These are phyloP conservation scores for Iodosphaeria phyllophila DNA, from an alignment of 2,329 filamentous ascomycete species.

Conservation along the genomic window DNA sequence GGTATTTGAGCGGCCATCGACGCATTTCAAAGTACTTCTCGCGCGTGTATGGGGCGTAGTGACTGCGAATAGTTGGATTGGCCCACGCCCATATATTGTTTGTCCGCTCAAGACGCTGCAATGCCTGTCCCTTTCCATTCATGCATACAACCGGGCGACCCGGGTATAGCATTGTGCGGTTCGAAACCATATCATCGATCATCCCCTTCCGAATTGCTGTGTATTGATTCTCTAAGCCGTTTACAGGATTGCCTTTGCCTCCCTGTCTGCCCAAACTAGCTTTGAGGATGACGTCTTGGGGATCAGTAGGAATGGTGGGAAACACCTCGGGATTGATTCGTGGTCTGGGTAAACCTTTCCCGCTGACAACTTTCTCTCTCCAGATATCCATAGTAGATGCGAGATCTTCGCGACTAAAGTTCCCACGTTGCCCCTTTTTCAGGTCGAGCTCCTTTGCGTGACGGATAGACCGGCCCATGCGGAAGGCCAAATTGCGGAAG, in stretches of 20 bases:
- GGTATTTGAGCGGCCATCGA: constrained; percentile 26
- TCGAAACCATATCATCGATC: constrained; percentile 20
- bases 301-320: not conserved
- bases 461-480: constrained; percentile 18
- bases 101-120: constrained; percentile 8
- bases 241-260: too few relatives aligned
- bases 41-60: constrained; percentile 12
- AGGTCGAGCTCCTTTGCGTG: constrained; percentile 8
- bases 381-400: too few relatives aligned
- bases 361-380: too few relatives aligned
- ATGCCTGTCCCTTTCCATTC: constrained; percentile 6
- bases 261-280: too few relatives aligned
- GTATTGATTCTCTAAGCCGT: too few relatives aligned
- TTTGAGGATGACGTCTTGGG: too few relatives aligned
- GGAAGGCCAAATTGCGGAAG: constrained; percentile 17
- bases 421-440: too few relatives aligned
- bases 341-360: too few relatives aligned
- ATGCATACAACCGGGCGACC: constrained; percentile 11
- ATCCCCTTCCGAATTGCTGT: constrained; percentile 18
- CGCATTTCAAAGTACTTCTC: constrained; percentile 23
- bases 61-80: constrained; percentile 10
- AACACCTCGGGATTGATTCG: too few relatives aligned
- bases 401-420: constrained; percentile 2
- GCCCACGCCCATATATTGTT: constrained; percentile 15
- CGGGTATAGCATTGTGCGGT: constrained; percentile 15